Evolutionary conservation across 352 stramenopile genomes (phyloP).

Genomic region (Globisporangium acanthophoron): DNA sequence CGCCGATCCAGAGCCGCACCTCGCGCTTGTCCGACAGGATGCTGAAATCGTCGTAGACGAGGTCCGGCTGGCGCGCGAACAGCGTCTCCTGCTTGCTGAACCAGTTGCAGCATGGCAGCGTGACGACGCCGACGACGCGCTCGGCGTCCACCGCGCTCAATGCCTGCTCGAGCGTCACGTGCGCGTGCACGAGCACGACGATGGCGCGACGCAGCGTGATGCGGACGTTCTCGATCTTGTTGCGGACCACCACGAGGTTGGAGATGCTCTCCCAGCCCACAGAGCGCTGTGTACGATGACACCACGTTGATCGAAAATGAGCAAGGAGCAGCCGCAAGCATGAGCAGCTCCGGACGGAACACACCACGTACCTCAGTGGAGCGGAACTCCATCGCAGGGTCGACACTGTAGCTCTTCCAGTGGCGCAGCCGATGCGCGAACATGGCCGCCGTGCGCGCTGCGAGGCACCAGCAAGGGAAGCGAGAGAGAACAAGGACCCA

Average conservation of each 20-base stretch:
- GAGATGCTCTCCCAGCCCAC: conserved; percentile 40
- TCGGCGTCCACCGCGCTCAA: conserved; percentile 59
- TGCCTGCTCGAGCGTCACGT: conserved; percentile 72
- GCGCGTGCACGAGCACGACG: conserved; percentile 71
- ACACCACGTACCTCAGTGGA: conserved; percentile 28
- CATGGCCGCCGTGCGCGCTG: conserved; percentile 70
- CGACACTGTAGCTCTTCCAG: conserved; percentile 78
- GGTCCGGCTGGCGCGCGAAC: conserved; percentile 39
- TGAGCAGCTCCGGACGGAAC: not conserved
- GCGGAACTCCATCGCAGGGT: conserved; percentile 66
- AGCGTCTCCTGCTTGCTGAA: conserved; percentile 63
- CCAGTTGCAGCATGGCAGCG: conserved; percentile 82
- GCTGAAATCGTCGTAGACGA: conserved; percentile 83
- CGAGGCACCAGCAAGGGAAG: conserved; percentile 1
- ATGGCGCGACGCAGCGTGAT: conserved; percentile 53
- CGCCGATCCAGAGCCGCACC: conserved; percentile 44
- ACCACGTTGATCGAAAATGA: not conserved
- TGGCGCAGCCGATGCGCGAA: conserved; percentile 64
- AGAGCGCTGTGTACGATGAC: conserved; percentile 21
- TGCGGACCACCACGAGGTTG: conserved; percentile 72
- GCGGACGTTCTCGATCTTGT: conserved; percentile 82
- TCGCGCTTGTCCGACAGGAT: conserved; percentile 76
- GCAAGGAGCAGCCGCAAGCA: not conserved
- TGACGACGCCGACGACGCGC: conserved; percentile 54
- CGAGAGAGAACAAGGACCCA: not conserved